Conservation (phyloP, 1,139 yeast genomes). For the Pichia sp. region DNA sequence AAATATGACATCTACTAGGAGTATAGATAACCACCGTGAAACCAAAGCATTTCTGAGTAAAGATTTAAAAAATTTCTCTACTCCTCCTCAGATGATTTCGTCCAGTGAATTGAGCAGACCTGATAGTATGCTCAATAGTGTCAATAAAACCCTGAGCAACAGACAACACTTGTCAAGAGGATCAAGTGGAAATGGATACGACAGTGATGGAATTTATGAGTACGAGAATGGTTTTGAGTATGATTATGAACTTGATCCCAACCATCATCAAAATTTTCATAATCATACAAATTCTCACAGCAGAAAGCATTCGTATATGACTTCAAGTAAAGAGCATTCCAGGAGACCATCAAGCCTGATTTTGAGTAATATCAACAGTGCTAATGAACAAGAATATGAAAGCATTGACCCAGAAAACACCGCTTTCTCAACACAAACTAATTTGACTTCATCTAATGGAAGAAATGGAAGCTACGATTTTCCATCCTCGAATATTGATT, state of each 20-base stretch:
- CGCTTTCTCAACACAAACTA: slow-evolving; percentile 10
- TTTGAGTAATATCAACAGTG: background rate
- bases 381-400: background rate
- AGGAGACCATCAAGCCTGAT: slow-evolving; percentile 4
- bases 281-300: background rate
- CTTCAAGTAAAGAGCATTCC: background rate
- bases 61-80: slow-evolving; percentile 3
- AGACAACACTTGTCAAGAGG: background rate
- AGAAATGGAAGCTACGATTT: background rate
- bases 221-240: slow-evolving; percentile 23
- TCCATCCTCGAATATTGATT: slow-evolving; percentile 5
- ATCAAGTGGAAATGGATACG: slow-evolving; percentile 6
- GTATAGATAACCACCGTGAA: background rate
- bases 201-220: slow-evolving; percentile 19
- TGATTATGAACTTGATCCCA: slow-evolving; percentile 19
- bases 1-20: background rate
- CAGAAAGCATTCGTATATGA: background rate
- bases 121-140: slow-evolving; percentile 10
- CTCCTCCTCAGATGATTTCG: slow-evolving; percentile 13
- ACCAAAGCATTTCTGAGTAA: background rate
- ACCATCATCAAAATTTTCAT: background rate
- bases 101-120: slow-evolving; percentile 11
- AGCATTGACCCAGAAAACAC: background rate
- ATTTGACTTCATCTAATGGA: slow-evolving; percentile 11
- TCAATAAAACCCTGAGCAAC: background rate